Evolutionary conservation across 495 filamentous ascomycete species (phyloP), one percentile per base, ranked within the genome.

Genomic region (Collariella sp.): DNA sequence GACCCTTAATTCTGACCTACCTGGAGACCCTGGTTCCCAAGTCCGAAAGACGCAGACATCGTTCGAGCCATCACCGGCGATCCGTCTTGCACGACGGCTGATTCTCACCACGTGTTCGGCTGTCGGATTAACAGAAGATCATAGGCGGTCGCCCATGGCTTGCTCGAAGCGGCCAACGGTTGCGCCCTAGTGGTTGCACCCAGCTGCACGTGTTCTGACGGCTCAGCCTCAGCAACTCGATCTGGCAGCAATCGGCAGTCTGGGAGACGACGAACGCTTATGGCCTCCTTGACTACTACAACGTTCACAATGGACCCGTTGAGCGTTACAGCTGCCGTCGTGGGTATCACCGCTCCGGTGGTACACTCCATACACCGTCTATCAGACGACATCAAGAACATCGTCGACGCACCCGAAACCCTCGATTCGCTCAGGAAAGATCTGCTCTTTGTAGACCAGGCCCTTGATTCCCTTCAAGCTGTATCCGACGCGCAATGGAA

Each of bases 351-450:
- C 2, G 45, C 45, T 47, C 45, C 45, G 45, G n/a, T 7, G 7
- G 31, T 22, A 38, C 70, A 74, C 36, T 60, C 59, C 43, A 65
- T 65, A 48, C 62, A 62, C 34, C 57, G 72, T 23, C 65, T 73
- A 31, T 52, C 66, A 42, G 57, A 59, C 20, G 73, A 73, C 57
- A 52, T 76, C 31, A 53, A 67, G 52, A 54, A 72, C 35, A 60
- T 76, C 35, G 69, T 60, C 47, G 67, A 74, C 60, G 69, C 70
- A 12, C 69, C 67, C 20, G 54, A 66, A 40, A 63, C 62, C 40
- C 43, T 73, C 36, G 55, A 65, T 24, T 46, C 51, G n/a, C 62
- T 76, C 16, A 50, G 47, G 22, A 65, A 65, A 16, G 58, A 70
- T 42, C 53, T 76, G 13, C 35, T 50, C 9, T 70, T 66, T 36